Conservation (phyloP, 148 eudicot species). For the Cornus florida region DNA sequence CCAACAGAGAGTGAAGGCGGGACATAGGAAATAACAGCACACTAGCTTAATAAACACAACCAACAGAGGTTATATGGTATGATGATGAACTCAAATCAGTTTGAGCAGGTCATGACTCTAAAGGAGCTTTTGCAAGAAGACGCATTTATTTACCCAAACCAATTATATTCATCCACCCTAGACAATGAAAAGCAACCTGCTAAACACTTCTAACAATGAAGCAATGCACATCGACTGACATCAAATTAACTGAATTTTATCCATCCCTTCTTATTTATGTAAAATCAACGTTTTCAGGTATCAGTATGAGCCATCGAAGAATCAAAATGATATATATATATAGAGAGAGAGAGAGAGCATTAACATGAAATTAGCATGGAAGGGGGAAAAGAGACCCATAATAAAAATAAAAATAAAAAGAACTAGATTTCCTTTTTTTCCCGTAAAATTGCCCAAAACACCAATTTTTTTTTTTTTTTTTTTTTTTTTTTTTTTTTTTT, state of each 20-base stretch:
- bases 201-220: too few relatives aligned
- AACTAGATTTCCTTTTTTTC: slow-evolving; percentile 21
- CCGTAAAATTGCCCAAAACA: slow-evolving; percentile 27
- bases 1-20: too few relatives aligned
- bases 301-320: neutral
- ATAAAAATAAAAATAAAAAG: slow-evolving; percentile 6
- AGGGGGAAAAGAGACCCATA: neutral
- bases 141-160: too few relatives aligned
- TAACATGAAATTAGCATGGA: neutral
- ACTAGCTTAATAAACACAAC: too few relatives aligned
- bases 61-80: too few relatives aligned
- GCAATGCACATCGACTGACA: neutral
- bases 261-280: neutral
- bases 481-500: slow-evolving; percentile 6
- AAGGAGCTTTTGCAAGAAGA: too few relatives aligned
- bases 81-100: too few relatives aligned
- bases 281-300: neutral
- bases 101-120: too few relatives aligned
- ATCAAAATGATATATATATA: neutral
- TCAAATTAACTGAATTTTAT: neutral
- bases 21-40: too few relatives aligned
- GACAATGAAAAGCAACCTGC: too few relatives aligned
- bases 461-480: slow-evolving; percentile 7
- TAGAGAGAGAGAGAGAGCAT: neutral
- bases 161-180: too few relatives aligned